Conservation (phyloP, 2,329 filamentous ascomycete species). For the Purpureocillium lavendulum region DNA sequence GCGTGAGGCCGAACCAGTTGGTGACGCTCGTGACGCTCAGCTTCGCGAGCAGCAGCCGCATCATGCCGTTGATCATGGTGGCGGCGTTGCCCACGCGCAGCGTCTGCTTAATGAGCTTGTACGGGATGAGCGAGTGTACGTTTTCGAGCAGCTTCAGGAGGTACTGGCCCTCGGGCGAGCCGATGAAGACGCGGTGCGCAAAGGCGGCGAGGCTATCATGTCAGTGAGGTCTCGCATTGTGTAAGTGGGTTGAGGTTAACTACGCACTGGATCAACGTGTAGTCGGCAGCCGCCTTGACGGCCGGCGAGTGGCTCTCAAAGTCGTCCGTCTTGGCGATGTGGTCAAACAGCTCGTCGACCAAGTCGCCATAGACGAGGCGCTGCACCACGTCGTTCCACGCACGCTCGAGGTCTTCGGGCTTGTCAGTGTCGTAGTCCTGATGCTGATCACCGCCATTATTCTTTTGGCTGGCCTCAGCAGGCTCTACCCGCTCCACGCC, state of each 20-base stretch:
- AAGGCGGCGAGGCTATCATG: constrained; percentile 66
- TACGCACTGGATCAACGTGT: constrained; percentile 61
- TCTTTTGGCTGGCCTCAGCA: not conserved
- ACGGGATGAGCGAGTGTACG: constrained; percentile 63
- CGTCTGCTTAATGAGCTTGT: constrained; percentile 63
- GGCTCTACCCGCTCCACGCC: constrained; percentile 27
- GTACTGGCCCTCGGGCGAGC: constrained; percentile 68
- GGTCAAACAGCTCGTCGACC: constrained; percentile 55
- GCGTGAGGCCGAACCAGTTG: constrained; percentile 70
- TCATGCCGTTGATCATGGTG: constrained; percentile 71
- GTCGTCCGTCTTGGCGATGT: constrained; percentile 50
- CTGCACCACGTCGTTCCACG: constrained; percentile 60
- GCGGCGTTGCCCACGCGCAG: constrained; percentile 71
- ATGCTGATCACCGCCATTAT: constrained; percentile 8
- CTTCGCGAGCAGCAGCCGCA: constrained; percentile 68
- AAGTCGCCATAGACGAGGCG: constrained; percentile 60
- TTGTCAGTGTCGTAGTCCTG: constrained; percentile 47
- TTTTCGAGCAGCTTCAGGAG: constrained; percentile 63
- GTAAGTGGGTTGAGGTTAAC: too few relatives aligned
- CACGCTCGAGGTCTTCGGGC: constrained; percentile 51
- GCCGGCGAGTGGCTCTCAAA: constrained; percentile 55
- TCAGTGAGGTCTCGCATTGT: too few relatives aligned
- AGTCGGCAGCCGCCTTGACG: constrained; percentile 57
- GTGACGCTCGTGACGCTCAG: constrained; percentile 65
- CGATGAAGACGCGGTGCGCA: constrained; percentile 63